These are phyloP conservation scores for Mycena latifolia DNA, from an alignment of 768 basidiomycete species.

Conservation along the genomic window DNA sequence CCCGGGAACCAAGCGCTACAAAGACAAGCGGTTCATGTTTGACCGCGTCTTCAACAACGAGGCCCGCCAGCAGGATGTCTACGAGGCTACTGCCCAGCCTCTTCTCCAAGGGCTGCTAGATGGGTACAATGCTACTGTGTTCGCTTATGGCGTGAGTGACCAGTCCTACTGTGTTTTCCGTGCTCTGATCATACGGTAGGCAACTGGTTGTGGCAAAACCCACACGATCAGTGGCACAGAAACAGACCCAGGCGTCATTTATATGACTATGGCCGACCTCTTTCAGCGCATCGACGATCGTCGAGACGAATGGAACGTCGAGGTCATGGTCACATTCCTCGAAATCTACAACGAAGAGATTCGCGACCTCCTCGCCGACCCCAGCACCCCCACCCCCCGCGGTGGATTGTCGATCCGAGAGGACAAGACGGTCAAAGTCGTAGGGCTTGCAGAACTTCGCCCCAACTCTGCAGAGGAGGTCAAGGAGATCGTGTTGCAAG, in stretches of 20 bases:
- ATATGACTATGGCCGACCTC: constrained; percentile 96
- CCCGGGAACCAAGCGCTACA: constrained; percentile 92
- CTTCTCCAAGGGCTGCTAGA: constrained; percentile 88
- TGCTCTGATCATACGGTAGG: constrained; percentile 61
- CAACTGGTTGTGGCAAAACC: constrained; percentile 99
- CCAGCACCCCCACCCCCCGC: constrained; percentile 69
- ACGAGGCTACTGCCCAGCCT: constrained; percentile 87
- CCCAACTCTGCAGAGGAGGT: constrained; percentile 93
- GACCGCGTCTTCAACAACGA: constrained; percentile 91
- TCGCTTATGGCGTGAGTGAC: constrained; percentile 93
- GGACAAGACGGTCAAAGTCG: constrained; percentile 92
- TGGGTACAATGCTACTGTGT: constrained; percentile 97
- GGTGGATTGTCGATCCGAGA: constrained; percentile 95
- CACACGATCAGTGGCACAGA: constrained; percentile 98
- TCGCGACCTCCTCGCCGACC: constrained; percentile 90
- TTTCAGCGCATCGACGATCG: constrained; percentile 94
- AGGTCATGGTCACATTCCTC: constrained; percentile 94
- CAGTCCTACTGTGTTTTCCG: constrained; percentile 9
- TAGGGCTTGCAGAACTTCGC: constrained; percentile 84
- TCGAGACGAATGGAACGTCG: constrained; percentile 85
- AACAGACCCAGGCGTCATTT: constrained; percentile 91
- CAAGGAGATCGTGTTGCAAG: constrained; percentile 91
- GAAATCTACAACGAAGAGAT: constrained; percentile 99
- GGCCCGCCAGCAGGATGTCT: constrained; percentile 88
- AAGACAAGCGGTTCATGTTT: constrained; percentile 97